A percentile compares a stretch with the other conserved stretches of the same genome.
These are phyloP conservation scores for Plasmopara muralis DNA, from an alignment of 352 stramenopile genomes.

Conservation along the genomic window DNA sequence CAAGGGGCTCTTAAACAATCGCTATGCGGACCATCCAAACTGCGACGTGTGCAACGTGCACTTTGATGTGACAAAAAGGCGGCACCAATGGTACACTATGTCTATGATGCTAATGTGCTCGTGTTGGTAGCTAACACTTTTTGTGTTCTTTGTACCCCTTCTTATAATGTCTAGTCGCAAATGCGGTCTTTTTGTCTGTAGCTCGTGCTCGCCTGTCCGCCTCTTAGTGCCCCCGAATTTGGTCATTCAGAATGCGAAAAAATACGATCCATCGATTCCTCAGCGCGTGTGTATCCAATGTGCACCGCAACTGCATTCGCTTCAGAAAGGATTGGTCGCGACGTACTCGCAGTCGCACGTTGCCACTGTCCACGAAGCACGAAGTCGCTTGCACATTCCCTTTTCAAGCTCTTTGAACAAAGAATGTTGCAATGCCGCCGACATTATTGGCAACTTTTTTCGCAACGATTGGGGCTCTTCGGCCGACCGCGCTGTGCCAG, in stretches of 20 bases:
- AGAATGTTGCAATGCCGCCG: conserved; percentile 47
- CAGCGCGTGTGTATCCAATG: conserved; percentile 57
- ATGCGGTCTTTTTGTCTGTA: conserved; percentile 43
- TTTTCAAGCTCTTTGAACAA: conserved; percentile 44
- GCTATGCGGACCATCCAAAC: conserved; percentile 54
- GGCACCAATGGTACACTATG: conserved; percentile 42
- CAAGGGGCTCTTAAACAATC: conserved; percentile 57
- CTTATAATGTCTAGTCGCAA: conserved; percentile 15
- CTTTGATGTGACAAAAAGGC: conserved; percentile 54
- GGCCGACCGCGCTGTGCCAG: conserved; percentile 36
- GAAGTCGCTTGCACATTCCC: conserved; percentile 31
- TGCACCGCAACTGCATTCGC: conserved; percentile 36
- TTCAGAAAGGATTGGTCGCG: conserved; percentile 41
- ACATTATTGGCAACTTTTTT: conserved; percentile 66
- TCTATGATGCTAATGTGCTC: background rate
- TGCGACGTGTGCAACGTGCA: conserved; percentile 52
- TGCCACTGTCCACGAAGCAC: conserved; percentile 35
- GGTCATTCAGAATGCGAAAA: conserved; percentile 14
- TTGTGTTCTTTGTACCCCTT: conserved; percentile 1
- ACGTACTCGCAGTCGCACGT: conserved; percentile 33
- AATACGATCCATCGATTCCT: conserved; percentile 39
- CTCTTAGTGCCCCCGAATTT: conserved; percentile 38
- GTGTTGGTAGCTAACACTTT: background rate
- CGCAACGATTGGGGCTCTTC: conserved; percentile 44
- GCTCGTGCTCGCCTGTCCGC: conserved; percentile 41